Percentiles rank a stretch among this genome's conserved stretches.
phyloP scores from a whole-genome alignment of 331 rosid species.

The Rosa hybrid region DNA sequence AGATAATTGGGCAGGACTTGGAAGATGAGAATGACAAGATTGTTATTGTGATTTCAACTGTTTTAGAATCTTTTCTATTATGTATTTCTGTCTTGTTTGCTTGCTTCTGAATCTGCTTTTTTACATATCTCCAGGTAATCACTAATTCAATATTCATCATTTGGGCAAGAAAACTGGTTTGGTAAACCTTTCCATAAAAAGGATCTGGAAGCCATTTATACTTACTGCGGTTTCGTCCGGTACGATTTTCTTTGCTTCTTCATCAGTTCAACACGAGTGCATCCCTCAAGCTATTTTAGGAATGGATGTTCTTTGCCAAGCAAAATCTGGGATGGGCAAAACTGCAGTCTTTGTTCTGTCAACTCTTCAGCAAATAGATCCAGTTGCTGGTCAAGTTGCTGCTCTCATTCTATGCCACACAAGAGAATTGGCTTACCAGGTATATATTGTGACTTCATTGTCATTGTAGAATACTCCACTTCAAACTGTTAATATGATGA shows the following conservation, averaged over 20 bases:
- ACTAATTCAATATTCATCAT: constrained; percentile 60
- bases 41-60: not conserved
- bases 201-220: constrained; percentile 68
- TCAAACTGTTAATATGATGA: not conserved
- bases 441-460: constrained; percentile 4
- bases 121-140: constrained; percentile 73
- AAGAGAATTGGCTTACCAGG: constrained; percentile 97
- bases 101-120: constrained; percentile 12
- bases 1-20: not conserved
- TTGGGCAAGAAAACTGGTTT: constrained; percentile 69
- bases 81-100: not conserved
- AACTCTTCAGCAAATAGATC: constrained; percentile 94
- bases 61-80: not conserved
- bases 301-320: constrained; percentile 97
- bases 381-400: constrained; percentile 91
- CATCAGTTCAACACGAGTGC: constrained; percentile 99
- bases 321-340: constrained; percentile 98
- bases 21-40: not conserved
- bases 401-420: constrained; percentile 94
- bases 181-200: constrained; percentile 69
- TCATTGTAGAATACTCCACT: not conserved
- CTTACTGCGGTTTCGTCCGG: constrained; percentile 62
- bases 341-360: constrained; percentile 97
- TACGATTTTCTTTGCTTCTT: constrained; percentile 76
- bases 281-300: constrained; percentile 99